phyloP scores from a whole-genome alignment of 371 early-diverging fungal species.

The Blakeslea trispora region DNA sequence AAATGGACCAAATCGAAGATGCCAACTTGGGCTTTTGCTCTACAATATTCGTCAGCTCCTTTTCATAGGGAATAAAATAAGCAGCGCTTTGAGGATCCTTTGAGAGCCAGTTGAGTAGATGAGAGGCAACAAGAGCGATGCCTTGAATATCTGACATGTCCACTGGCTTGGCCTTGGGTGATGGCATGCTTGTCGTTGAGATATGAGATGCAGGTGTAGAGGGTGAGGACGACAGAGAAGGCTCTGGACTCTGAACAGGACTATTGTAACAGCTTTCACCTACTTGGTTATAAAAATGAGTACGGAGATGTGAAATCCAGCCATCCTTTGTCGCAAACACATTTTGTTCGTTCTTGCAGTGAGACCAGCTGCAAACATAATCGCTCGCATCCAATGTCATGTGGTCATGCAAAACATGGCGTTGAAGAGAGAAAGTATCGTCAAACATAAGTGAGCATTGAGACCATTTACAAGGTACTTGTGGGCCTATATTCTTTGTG shows the following conservation, averaged over 20 bases:
- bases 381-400: constrained; percentile 1
- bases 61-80: constrained; percentile 66
- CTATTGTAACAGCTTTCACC: constrained; percentile 25
- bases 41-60: constrained; percentile 38
- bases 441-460: constrained; percentile 48
- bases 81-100: constrained; percentile 53
- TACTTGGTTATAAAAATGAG: constrained; percentile 18
- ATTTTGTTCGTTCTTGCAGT: constrained; percentile 12
- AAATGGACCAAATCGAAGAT: constrained; percentile 28
- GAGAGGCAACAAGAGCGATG: constrained; percentile 67
- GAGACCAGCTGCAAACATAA: constrained; percentile 11
- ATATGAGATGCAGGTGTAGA: constrained; percentile 26
- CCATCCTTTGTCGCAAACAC: constrained; percentile 13
- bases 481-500: constrained; percentile 14
- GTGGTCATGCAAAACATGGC: constrained; percentile 53
- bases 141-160: constrained; percentile 45
- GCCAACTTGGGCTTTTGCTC: constrained; percentile 43
- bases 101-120: constrained; percentile 69
- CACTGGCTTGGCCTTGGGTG: neutral
- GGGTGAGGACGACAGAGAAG: constrained; percentile 20
- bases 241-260: constrained; percentile 17
- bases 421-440: constrained; percentile 47
- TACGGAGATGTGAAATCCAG: constrained; percentile 23
- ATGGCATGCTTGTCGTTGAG: constrained; percentile 9
- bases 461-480: constrained; percentile 52